Conservation (phyloP, 768 basidiomycete species). For the Tubosaeta sp. region DNA sequence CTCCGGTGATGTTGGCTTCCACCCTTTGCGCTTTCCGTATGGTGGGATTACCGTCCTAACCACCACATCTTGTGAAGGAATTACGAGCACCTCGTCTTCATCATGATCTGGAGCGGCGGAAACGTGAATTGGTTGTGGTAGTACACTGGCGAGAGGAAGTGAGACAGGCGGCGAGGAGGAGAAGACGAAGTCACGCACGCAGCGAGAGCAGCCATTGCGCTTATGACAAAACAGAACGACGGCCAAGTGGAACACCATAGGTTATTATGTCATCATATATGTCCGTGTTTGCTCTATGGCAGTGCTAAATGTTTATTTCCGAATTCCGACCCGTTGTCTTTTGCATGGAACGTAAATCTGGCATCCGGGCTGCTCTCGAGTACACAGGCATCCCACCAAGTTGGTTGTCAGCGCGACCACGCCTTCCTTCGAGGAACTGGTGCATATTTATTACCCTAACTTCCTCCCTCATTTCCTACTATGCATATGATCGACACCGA, state of each 20-base stretch:
- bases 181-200: slow-evolving; percentile 47
- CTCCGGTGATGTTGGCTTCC: slow-evolving; percentile 78
- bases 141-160: slow-evolving; percentile 40
- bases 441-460: slow-evolving; percentile 85
- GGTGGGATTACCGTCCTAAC: slow-evolving; percentile 61
- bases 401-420: slow-evolving; percentile 81
- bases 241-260: background rate
- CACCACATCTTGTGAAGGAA: slow-evolving; percentile 38
- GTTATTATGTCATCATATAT: slow-evolving; percentile 20
- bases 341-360: slow-evolving; percentile 39
- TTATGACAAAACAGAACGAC: slow-evolving; percentile 20
- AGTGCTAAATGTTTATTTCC: slow-evolving; percentile 18
- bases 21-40: slow-evolving; percentile 81
- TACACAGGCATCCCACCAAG: slow-evolving; percentile 69
- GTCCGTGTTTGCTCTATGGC: slow-evolving; percentile 24
- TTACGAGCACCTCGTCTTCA: slow-evolving; percentile 45
- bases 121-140: slow-evolving; percentile 62
- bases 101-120: slow-evolving; percentile 50
- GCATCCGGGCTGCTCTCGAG: slow-evolving; percentile 56
- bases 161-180: background rate
- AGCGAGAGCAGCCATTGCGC: slow-evolving; percentile 63
- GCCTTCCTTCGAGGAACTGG: slow-evolving; percentile 90
- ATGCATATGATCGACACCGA: slow-evolving; percentile 82
- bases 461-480: slow-evolving; percentile 63
- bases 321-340: slow-evolving; percentile 12